Evolutionary conservation across 176 grass and related monocot genomes (phyloP), one percentile per base, ranked within the genome.

Genomic region (Ensete glaucum): DNA sequence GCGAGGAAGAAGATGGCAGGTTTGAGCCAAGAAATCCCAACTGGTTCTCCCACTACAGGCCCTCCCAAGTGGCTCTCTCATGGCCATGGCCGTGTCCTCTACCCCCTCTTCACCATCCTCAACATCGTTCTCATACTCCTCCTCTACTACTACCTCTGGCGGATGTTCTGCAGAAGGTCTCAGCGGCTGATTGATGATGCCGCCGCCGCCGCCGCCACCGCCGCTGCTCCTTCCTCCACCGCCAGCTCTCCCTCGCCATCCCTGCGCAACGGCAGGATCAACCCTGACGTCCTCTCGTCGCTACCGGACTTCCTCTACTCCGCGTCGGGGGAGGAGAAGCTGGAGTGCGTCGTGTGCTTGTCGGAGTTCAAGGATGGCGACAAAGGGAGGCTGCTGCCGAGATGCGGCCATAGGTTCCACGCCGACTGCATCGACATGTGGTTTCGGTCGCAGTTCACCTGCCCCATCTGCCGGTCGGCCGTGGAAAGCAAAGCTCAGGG

Each of bases 391-490:
- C 65, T 68, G 65, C 65, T 68, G 1, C 65, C 65, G 9, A 13
- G 25, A 15, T 68, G 65, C 65, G 65, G 27, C 11, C 65, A 68
- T 25, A 11, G 25, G 65, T 68, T 68, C 23, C 65, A 68, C 15
- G 65, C 34, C 25, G 65, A 68, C 9, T 68, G 65, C 65, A 16
- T 68, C 23, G 65, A 68, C 23, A 10, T 14, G 26, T 68, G 65
- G 65, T 29, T 68, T 12, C 65, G 27, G 65, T 68, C 25, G 12
- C 65, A 68, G 14, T 19, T 11, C 23, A 68, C 65, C 11, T 68
- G 65, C 65, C 65, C 65, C 25, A 25, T 68, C 9, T 68, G 65
- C 65, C 10, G 65, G 23, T 68, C 65, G 23, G 11, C 64, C 64
- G 64, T 27, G 22, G 64, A 27, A 14, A 6, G 12, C 11, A 43